A percentile compares a stretch with the other conserved stretches of the same genome.
Evolutionary conservation across 176 grass and related monocot genomes (phyloP).

Genomic region (Bromus sterilis): DNA sequence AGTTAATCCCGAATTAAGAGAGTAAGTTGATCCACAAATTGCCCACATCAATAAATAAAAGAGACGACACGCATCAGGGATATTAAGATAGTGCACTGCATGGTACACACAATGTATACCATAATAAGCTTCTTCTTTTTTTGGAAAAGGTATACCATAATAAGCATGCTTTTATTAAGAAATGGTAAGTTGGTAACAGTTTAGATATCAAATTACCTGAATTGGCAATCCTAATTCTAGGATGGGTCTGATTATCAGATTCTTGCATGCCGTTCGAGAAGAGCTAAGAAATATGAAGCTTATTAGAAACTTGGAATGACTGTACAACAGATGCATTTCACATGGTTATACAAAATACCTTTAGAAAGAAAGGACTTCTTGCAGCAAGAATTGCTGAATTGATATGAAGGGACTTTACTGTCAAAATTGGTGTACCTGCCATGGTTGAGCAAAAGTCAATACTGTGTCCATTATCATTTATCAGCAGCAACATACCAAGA

Average conservation of each 20-base stretch:
- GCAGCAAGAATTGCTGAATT: constrained; percentile 93
- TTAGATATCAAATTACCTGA: constrained; percentile 56
- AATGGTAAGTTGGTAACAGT: not conserved
- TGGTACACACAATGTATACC: not conserved
- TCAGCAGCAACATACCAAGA: constrained; percentile 37
- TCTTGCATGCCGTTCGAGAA: constrained; percentile 98
- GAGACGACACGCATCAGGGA: not conserved
- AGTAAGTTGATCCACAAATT: not conserved
- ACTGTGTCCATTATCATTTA: constrained; percentile 59
- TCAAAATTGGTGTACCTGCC: constrained; percentile 31
- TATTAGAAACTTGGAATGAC: constrained; percentile 3
- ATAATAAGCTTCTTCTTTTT: not conserved
- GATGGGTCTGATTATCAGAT: constrained; percentile 73
- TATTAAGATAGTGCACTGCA: not conserved
- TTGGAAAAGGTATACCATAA: not conserved
- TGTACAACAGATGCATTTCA: not conserved
- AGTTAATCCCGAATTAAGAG: not conserved
- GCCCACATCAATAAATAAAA: not conserved
- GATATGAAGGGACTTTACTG: constrained; percentile 74
- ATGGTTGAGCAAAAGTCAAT: constrained; percentile 48
- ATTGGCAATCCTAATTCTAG: constrained; percentile 76
- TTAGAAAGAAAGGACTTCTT: constrained; percentile 95
- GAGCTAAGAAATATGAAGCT: constrained; percentile 46
- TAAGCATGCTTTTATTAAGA: not conserved
- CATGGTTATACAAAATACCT: constrained; percentile 39